Evolutionary conservation across 2,329 filamentous ascomycete species (phyloP), one percentile per base, ranked within the genome.

Genomic region (Aspergillus flavus): DNA sequence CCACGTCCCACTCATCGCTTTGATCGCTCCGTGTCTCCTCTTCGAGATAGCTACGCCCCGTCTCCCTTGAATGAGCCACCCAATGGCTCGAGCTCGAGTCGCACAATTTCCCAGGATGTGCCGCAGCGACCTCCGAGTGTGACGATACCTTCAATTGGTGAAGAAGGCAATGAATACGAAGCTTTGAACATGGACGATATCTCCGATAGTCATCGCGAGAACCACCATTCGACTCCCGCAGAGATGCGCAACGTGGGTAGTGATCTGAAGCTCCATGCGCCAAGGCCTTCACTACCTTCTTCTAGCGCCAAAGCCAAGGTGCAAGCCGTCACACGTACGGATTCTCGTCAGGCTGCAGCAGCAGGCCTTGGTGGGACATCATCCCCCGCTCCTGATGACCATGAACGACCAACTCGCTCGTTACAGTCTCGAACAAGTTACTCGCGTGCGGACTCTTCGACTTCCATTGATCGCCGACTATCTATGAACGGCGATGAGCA

Each of bases 151-250:
- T 91, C 91, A 1, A 85, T 97, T 61, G 94, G 94, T 62, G 89
- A 97, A 75, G 94, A 97, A 80, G 94, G 94, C 66, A 88, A 85
- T 69, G 94, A 97, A 80, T 97, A 97, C 79, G 92, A 87, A 58
- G 90, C 87, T 72, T 81, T 87, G 57, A 78, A 80, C 66, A 75
- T 79, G 67, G 74, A 76, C 48, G 80, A 74, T 69, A 74, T 77
- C 43, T 73, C 82, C 69, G 80, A 85, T 73, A 74, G 76, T 65
- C 68, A 73, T 61, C 63, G 75, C 53, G 80, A 85, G 73, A 73
- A 75, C 65, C 69, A 73, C 58, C 63, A 76, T 55, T 57, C 78
- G 39, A 84, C 86, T 6, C 88, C 90, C 11, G 85, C 91, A 71
- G 90, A 95, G 76, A 94, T 90, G 23, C 88, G 91, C 72, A 92